These are phyloP conservation scores for Suhomyces bolitotheri DNA, from an alignment of 1,139 yeast genomes.

Conservation along the genomic window DNA sequence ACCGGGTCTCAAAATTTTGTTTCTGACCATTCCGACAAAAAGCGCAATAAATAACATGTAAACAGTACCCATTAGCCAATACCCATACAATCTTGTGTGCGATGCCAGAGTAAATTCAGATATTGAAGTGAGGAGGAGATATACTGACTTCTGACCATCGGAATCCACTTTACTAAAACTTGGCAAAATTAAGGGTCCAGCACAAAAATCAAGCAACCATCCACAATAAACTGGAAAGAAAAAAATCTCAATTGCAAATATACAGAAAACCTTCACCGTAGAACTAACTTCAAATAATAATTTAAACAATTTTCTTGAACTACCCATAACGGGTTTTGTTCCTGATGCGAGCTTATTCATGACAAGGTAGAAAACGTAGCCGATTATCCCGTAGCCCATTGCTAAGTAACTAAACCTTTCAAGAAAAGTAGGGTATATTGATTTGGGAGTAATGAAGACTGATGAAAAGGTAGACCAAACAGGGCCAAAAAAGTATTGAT, in stretches of 20 bases:
- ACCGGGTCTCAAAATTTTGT: constrained; percentile 76
- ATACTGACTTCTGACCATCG: constrained; percentile 17
- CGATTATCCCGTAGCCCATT: constrained; percentile 42
- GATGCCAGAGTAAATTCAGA: constrained; percentile 22
- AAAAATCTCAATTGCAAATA: constrained; percentile 77
- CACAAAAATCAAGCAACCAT: constrained; percentile 65
- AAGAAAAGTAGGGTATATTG: constrained; percentile 21
- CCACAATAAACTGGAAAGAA: constrained; percentile 91
- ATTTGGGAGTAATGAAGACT: constrained; percentile 19
- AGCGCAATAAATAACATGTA: constrained; percentile 89
- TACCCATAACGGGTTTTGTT: constrained; percentile 48
- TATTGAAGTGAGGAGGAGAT: constrained; percentile 29
- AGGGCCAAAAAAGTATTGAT: constrained; percentile 12
- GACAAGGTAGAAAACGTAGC: constrained; percentile 26
- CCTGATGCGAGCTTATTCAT: constrained; percentile 40
- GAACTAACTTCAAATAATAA: constrained; percentile 51
- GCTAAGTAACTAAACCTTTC: constrained; percentile 38
- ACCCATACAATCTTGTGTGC: constrained; percentile 24
- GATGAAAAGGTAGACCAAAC: constrained; percentile 16
- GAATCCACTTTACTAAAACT: constrained; percentile 16
- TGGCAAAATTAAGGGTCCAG: constrained; percentile 52
- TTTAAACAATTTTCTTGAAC: constrained; percentile 50
- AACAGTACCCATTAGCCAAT: constrained; percentile 78
- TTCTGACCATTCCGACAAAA: constrained; percentile 81
- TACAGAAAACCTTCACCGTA: constrained; percentile 70